Percentiles rank a stretch among this genome's conserved stretches.
These are phyloP conservation scores for Wickerhamiella galacta DNA, from an alignment of 805 yeast genomes.

Conservation along the genomic window DNA sequence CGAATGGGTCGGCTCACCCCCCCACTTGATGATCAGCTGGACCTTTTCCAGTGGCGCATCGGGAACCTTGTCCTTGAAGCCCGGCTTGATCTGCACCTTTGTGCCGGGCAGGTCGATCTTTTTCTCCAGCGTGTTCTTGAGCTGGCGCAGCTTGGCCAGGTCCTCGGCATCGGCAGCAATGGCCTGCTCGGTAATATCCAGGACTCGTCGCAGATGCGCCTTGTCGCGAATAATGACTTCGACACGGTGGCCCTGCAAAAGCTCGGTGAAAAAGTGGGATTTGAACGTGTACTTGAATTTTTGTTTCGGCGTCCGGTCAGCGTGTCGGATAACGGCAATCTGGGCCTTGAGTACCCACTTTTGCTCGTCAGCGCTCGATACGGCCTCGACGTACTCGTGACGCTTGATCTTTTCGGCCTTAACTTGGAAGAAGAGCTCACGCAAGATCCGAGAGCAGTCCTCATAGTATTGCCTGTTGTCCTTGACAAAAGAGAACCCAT, in stretches of 20 bases:
- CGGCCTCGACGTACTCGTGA: constrained; percentile 5
- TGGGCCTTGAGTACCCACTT: constrained; percentile 94
- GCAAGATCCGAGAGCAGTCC: constrained; percentile 56
- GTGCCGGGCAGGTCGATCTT: constrained; percentile 90
- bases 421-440: constrained; percentile 55
- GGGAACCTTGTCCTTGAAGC: constrained; percentile 23
- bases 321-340: constrained; percentile 86
- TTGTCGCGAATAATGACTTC: constrained; percentile 90
- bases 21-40: constrained; percentile 94
- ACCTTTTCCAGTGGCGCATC: constrained; percentile 68
- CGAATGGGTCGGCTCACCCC: constrained; percentile 98
- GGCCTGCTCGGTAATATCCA: constrained; percentile 71
- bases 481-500: constrained; percentile 94
- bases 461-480: constrained; percentile 81
- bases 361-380: constrained; percentile 26
- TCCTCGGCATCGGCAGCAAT: constrained; percentile 65
- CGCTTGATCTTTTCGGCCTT: constrained; percentile 21
- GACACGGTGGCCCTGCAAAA: constrained; percentile 85
- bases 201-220: constrained; percentile 67
- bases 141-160: constrained; percentile 51
- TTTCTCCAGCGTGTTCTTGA: constrained; percentile 72
- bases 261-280: constrained; percentile 67
- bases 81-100: constrained; percentile 87
- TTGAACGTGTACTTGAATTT: constrained; percentile 90
- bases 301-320: constrained; percentile 97